phyloP scores from a whole-genome alignment of 257 asterid species.

The Solanum tarijense region DNA sequence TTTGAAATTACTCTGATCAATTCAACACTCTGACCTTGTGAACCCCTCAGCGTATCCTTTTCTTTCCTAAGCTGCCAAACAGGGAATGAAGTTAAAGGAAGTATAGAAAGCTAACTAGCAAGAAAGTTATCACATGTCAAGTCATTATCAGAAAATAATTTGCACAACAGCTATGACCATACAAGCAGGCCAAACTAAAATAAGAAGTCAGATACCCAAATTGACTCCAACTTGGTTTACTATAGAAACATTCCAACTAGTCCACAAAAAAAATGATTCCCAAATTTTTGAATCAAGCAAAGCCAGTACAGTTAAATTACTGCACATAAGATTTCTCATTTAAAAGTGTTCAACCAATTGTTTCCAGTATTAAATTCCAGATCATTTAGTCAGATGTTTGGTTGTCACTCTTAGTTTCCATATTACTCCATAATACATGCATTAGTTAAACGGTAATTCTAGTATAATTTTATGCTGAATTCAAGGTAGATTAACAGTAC shows the following conservation, averaged over 20 bases:
- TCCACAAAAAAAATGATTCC: not conserved
- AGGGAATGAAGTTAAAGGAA: not conserved
- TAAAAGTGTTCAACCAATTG: not conserved
- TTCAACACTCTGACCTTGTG: slow-evolving; percentile 63
- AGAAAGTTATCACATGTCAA: not conserved
- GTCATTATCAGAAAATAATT: not conserved
- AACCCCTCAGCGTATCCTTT: slow-evolving; percentile 55
- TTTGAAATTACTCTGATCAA: slow-evolving; percentile 50
- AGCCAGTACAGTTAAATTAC: not conserved
- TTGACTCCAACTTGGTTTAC: not conserved
- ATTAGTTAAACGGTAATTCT: not conserved
- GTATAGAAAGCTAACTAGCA: not conserved
- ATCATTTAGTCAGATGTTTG: not conserved
- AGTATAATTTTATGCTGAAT: not conserved
- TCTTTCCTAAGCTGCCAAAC: slow-evolving; percentile 59
- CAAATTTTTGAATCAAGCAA: not conserved
- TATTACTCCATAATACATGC: not conserved
- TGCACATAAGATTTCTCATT: not conserved
- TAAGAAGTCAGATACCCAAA: not conserved
- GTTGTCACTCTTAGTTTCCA: not conserved
- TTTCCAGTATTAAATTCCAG: not conserved
- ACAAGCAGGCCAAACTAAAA: not conserved
- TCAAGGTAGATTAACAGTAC: not conserved
- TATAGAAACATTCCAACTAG: not conserved
- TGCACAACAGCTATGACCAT: not conserved